Evolutionary conservation across 2,329 filamentous ascomycete species (phyloP).

Genomic region (Stagonosporopsis cucurbitacearum): DNA sequence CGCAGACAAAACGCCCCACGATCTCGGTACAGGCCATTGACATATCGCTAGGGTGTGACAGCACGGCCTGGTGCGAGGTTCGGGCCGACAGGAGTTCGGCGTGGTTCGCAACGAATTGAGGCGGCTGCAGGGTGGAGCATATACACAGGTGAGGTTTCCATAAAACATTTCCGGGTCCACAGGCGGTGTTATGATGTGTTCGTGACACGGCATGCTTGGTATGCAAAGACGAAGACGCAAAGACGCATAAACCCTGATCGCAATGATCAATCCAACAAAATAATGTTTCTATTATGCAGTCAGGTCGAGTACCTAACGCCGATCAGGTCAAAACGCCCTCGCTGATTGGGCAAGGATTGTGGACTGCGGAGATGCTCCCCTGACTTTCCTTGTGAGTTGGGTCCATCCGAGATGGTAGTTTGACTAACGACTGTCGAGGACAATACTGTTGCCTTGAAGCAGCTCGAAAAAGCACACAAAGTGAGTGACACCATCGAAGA

Average conservation of each 20-base stretch:
- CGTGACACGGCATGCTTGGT: not conserved
- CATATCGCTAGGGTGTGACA: conserved; percentile 52
- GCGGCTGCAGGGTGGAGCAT: conserved; percentile 53
- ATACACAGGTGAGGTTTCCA: conserved; percentile 53
- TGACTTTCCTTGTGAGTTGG: conserved; percentile 54
- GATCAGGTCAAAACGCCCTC: conserved; percentile 52
- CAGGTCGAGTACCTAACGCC: not conserved
- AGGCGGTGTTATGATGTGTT: not conserved
- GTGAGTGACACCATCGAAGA: conserved; percentile 33
- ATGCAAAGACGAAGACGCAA: no score
- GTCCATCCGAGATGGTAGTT: no score
- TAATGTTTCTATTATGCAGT: not conserved
- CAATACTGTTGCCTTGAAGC: conserved; percentile 62
- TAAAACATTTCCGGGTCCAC: not conserved
- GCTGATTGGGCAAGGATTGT: conserved; percentile 59
- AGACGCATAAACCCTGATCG: not conserved
- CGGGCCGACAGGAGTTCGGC: conserved; percentile 60
- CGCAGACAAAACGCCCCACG: not conserved
- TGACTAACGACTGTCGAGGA: conserved; percentile 42
- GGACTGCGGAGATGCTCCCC: conserved; percentile 62
- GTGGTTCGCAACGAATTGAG: conserved; percentile 57
- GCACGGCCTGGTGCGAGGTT: conserved; percentile 60
- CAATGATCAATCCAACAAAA: not conserved
- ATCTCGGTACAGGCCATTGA: conserved; percentile 8
- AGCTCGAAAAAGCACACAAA: conserved; percentile 60